phyloP scores from a whole-genome alignment of 2,329 filamentous ascomycete genomes.

The Arachnopeziza araneosa region DNA sequence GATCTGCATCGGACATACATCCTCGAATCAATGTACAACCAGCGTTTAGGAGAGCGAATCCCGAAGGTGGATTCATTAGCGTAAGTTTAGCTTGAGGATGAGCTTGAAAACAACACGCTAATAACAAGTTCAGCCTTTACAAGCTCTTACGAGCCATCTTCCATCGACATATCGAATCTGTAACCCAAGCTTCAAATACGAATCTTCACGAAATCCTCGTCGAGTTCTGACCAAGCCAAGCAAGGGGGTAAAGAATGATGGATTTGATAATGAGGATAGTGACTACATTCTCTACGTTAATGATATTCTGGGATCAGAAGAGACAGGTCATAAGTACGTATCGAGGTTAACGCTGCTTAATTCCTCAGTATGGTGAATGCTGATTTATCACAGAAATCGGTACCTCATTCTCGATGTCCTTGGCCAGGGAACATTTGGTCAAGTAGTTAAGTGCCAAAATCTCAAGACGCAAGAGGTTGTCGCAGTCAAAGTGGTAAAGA shows the following conservation, averaged over 20 bases:
- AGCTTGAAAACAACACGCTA: neutral
- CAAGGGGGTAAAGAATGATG: slow-evolving; percentile 97
- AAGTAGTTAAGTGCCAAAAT: slow-evolving; percentile 99
- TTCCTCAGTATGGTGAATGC: slow-evolving; percentile 16
- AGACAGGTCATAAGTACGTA: slow-evolving; percentile 89
- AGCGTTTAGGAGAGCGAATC: slow-evolving; percentile 85
- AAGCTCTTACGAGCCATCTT: slow-evolving; percentile 89
- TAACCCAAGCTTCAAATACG: slow-evolving; percentile 97
- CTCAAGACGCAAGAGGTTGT: slow-evolving; percentile 97
- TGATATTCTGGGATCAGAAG: slow-evolving; percentile 94
- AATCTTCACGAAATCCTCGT: slow-evolving; percentile 92
- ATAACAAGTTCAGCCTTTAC: slow-evolving; percentile 61
- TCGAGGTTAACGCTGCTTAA: slow-evolving; percentile 20
- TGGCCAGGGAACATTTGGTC: slow-evolving; percentile 94
- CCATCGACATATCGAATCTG: slow-evolving; percentile 97
- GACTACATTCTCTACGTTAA: slow-evolving; percentile 99
- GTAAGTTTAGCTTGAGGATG: slow-evolving; percentile 45
- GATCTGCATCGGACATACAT: slow-evolving; percentile 66
- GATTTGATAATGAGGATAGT: slow-evolving; percentile 97
- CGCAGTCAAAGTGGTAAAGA: slow-evolving; percentile 98
- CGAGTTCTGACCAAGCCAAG: slow-evolving; percentile 96
- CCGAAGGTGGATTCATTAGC: slow-evolving; percentile 96
- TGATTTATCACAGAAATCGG: slow-evolving; percentile 60
- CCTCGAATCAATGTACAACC: slow-evolving; percentile 84
- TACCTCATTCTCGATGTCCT: slow-evolving; percentile 96